Conservation (phyloP, 768 basidiomycete species). For the Hypsizygus marmoreus region DNA sequence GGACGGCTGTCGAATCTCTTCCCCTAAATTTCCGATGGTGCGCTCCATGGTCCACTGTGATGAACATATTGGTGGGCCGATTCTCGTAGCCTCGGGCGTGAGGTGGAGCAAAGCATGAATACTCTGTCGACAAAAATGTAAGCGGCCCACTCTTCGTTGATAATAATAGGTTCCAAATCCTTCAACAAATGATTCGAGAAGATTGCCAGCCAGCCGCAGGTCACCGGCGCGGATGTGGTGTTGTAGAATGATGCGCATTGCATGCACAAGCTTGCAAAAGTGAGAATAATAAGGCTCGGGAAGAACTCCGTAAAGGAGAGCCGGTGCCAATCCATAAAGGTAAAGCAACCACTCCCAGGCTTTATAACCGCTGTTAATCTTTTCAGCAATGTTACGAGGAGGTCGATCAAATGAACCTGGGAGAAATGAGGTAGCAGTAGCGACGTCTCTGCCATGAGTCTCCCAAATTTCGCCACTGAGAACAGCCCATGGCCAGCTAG, state of each 20-base stretch:
- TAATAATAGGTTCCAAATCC: conserved; percentile 39
- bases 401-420: conserved; percentile 42
- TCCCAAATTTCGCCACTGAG: conserved; percentile 29
- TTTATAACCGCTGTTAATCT: conserved; percentile 35
- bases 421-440: conserved; percentile 29
- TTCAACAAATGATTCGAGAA: not conserved
- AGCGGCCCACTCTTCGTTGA: conserved; percentile 21
- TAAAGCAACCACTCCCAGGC: conserved; percentile 29
- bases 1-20: conserved; percentile 25
- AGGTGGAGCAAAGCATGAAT: conserved; percentile 32
- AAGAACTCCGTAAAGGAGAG: conserved; percentile 23
- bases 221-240: no score
- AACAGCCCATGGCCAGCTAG: conserved; percentile 32
- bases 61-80: conserved; percentile 21
- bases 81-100: conserved; percentile 20
- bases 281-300: conserved; percentile 22
- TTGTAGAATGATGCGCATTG: conserved; percentile 24
- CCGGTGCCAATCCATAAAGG: conserved; percentile 28
- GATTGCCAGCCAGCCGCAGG: conserved; percentile 3
- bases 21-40: conserved; percentile 25
- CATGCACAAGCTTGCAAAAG: conserved; percentile 28
- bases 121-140: conserved; percentile 36
- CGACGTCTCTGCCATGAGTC: conserved; percentile 34
- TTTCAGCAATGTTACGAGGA: conserved; percentile 42
- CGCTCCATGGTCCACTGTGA: conserved; percentile 36